phyloP scores from a whole-genome alignment of 495 filamentous ascomycete species.

The Pyrenula massariospora region DNA sequence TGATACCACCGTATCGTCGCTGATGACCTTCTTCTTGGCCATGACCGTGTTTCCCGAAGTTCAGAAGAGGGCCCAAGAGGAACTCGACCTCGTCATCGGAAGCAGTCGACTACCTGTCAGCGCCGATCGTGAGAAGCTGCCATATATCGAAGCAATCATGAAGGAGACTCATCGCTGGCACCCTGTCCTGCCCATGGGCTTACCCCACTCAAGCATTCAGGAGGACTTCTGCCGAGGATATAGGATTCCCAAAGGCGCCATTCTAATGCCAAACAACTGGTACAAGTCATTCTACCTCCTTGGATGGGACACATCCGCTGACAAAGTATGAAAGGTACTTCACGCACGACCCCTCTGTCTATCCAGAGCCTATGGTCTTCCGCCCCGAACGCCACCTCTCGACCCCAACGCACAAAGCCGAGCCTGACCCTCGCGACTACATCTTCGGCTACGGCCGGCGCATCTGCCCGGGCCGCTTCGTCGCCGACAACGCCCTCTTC shows the following conservation, averaged over 20 bases:
- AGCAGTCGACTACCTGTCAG: conserved; percentile 11
- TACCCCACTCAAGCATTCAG: conserved; percentile 43
- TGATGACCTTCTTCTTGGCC: conserved; percentile 26
- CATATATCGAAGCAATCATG: conserved; percentile 28
- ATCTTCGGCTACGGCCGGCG: conserved; percentile 28
- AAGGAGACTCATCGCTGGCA: conserved; percentile 35
- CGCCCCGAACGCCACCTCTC: conserved; percentile 24
- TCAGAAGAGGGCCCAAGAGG: conserved; percentile 33
- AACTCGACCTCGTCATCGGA: conserved; percentile 23
- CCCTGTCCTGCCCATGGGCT: conserved; percentile 25
- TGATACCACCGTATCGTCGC: conserved; percentile 18
- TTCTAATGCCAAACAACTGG: background rate
- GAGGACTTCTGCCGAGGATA: conserved; percentile 42
- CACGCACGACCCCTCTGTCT: conserved; percentile 19
- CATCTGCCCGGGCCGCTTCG: conserved; percentile 22
- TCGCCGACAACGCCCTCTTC: conserved; percentile 24
- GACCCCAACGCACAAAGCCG: conserved; percentile 8
- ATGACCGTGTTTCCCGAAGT: conserved; percentile 23
- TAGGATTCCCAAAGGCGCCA: conserved; percentile 36
- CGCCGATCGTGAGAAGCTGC: conserved; percentile 24
- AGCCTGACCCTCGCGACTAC: conserved; percentile 17
- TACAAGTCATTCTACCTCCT: background rate
- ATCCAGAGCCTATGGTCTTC: conserved; percentile 21
- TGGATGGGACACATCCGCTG: background rate
- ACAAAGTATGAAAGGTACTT: conserved; percentile 13